Percentiles rank a stretch among this genome's conserved stretches.
Evolutionary conservation across 1,284 basidiomycete species (phyloP).

Genomic region (Malassezia sympodialis): DNA sequence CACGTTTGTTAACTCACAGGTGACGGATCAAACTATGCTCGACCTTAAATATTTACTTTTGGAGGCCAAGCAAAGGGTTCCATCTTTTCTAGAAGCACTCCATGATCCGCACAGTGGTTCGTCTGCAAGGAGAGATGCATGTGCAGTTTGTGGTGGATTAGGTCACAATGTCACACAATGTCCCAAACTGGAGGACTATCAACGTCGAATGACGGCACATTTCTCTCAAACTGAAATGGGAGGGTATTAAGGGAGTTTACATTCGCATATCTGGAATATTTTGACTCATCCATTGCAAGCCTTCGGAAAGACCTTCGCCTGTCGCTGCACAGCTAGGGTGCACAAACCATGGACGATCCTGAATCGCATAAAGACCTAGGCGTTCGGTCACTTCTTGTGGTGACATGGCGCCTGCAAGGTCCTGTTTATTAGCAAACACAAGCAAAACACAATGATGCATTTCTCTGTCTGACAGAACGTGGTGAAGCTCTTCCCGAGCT

Average conservation of each 20-base stretch:
- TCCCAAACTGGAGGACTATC: conserved; percentile 88
- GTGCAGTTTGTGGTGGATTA: conserved; percentile 93
- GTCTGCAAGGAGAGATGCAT: conserved; percentile 69
- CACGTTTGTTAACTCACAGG: conserved; percentile 98
- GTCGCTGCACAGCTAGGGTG: conserved; percentile 57
- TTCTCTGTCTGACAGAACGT: conserved; percentile 91
- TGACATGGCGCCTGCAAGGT: conserved; percentile 95
- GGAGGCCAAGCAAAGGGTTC: conserved; percentile 97
- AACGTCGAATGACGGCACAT: conserved; percentile 75
- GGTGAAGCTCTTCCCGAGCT: conserved; percentile 87
- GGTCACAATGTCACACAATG: conserved; percentile 88
- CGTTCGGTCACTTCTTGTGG: conserved; percentile 98
- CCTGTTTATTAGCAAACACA: conserved; percentile 99
- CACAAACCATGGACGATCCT: conserved; percentile 96
- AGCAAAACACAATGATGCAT: conserved; percentile 95
- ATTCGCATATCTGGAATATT: conserved; percentile 15
- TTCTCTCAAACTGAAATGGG: conserved; percentile 53
- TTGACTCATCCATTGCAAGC: conserved; percentile 39
- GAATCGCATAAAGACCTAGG: conserved; percentile 85
- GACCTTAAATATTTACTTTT: conserved; percentile 94
- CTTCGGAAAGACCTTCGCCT: conserved; percentile 44
- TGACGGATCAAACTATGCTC: conserved; percentile 83
- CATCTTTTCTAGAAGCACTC: conserved; percentile 81
- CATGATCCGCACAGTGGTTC: conserved; percentile 66
- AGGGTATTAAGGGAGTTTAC: background rate